These are phyloP conservation scores for Chrysosporium keratinophilum DNA, from an alignment of 2,329 filamentous ascomycete species.

Conservation along the genomic window DNA sequence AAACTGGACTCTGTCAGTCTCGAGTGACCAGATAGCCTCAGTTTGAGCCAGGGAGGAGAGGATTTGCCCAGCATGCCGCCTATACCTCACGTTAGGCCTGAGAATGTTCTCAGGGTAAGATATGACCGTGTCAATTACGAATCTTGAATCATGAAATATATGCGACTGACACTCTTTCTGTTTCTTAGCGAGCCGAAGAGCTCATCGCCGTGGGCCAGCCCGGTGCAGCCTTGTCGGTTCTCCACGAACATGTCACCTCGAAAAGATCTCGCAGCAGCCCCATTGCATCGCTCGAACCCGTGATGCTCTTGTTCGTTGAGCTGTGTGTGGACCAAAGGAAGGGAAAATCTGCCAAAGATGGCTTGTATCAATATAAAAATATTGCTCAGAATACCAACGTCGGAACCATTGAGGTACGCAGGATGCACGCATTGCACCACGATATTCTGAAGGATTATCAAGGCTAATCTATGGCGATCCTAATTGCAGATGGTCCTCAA, in stretches of 20 bases:
- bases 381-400: slow-evolving; percentile 99
- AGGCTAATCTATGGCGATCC: slow-evolving; percentile 1
- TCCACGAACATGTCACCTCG: slow-evolving; percentile 98
- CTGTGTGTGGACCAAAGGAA: slow-evolving; percentile 95
- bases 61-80: slow-evolving; percentile 64
- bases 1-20: neutral
- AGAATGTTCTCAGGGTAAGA: slow-evolving; percentile 85
- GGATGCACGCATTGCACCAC: slow-evolving; percentile 1
- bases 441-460: neutral
- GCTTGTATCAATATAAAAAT: slow-evolving; percentile 99
- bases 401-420: slow-evolving; percentile 77
- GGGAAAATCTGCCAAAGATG: slow-evolving; percentile 96
- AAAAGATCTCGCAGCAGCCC: slow-evolving; percentile 96
- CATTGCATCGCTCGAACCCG: slow-evolving; percentile 90
- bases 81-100: slow-evolving; percentile 91
- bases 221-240: slow-evolving; percentile 79
- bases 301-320: slow-evolving; percentile 96
- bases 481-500: slow-evolving; percentile 70
- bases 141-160: slow-evolving; percentile 8
- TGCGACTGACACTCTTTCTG: slow-evolving; percentile 16
- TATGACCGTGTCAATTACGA: neutral
- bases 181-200: slow-evolving; percentile 70
- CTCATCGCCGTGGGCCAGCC: slow-evolving; percentile 95
- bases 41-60: slow-evolving; percentile 18
- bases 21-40: neutral